Base-by-base conservation (phyloP, 163 green algal genomes). In the Picocystis sp. region DNA sequence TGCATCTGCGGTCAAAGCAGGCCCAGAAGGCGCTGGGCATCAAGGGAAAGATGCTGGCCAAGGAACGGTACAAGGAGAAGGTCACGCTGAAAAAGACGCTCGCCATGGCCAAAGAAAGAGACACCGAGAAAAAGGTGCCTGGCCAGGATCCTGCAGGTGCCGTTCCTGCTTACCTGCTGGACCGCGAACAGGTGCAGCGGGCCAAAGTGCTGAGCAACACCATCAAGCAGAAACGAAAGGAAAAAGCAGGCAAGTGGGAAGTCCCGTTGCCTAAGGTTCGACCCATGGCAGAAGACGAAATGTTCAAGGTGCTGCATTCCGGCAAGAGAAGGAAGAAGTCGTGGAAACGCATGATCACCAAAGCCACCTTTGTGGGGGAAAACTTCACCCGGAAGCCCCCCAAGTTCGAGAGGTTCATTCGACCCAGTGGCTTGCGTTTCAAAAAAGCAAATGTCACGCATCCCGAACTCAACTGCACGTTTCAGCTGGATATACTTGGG, bases 311-410 rank as follows among this genome's bases (percentile, higher is more conserved):
- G 45, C 60, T 98, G 15, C 80, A 79, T 22, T 83, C 71, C 15
- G 90, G 90, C 49, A 98, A 99, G 73, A 78, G 90, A 11, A 78
- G 83, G 71, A 89, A 92, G 67, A 99, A 99, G 74, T 68, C 72
- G 50, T 99, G 90, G 90, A 99, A 99, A 74, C 81, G 90, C 55
- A 94, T 99, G 87, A 87, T 99, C 47, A 99, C 91, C 43, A 99
- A 99, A 77, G 84, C 75, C 55, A 99, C 90, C 0, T 99, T 94
- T 72, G 90, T 99, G 35, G 88, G 90, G 2, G 75, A 77, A 13
- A 74, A 74, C 54, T 99, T 99, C 74, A 99, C 90, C 5, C 80
- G 90, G 22, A 99, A 99, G 74, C 89, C 91, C 14, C 90, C 90
- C 42, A 99, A 99, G 75, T 99, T 98, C 60, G 90, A 99, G 76